Evolutionary conservation across 2,329 filamentous ascomycete genomes (phyloP), one percentile per base, ranked within the genome.

Genomic region (Myriangium duriaei): DNA sequence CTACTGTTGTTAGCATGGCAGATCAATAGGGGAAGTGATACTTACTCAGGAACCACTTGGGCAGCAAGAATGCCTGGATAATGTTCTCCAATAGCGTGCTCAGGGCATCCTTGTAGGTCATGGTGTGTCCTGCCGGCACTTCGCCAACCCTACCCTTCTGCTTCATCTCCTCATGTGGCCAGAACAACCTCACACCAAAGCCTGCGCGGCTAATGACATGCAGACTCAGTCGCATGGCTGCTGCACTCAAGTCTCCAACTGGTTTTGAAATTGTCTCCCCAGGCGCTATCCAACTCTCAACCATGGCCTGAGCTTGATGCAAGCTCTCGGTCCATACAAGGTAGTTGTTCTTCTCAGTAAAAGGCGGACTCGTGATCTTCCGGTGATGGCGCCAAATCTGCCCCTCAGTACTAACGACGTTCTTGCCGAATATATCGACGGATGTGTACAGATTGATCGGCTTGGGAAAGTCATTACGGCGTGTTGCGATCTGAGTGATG

Each of bases 321-420:
- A 80, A 62, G 1, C 71, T 67, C 52, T 82, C 76, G 6, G 60
- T 61, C 56, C 77, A 83, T 1, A 81, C 75, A 16, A 81, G 55
- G 11, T 68, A 65, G 40, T 82, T 78, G 55, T 84, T 87, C 59
- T 71, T 76, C 61, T 88, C 82, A 41, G 79, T 83, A 57, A 88
- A 87, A 3, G 74, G 74, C 1, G 80, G 74, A 17, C 76, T 72
- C 1, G 76, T 79, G 30, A 77, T 69, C 58, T 81, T 84, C 44
- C 81, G 72, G 54, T 88, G 81, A 57, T 72, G 68, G 19, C 76
- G 75, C 82, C 81, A 88, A 17, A 70, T 58, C 1, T 63, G 53
- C 1, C 81, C 81, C 55, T 87, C 81, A 2, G 77, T 75, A 0
- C 74, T 74, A 14, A 87, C 59, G 2, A 87, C 69, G 52, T 83